Conservation (phyloP, 1,284 basidiomycete species). For the Cystobasidium pallidum region DNA sequence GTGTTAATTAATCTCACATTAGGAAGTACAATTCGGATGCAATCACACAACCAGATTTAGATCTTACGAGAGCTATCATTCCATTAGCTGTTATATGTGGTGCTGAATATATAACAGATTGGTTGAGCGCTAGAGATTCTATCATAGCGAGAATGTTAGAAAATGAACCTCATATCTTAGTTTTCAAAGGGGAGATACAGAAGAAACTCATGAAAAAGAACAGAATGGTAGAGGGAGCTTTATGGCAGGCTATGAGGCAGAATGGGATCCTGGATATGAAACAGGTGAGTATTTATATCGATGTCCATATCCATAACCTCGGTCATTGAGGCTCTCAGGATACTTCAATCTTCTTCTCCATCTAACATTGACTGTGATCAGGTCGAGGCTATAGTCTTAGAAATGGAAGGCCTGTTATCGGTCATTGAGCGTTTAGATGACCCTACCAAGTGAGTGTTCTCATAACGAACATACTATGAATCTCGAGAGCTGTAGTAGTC, state of each 20-base stretch:
- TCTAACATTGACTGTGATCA: too few species aligned
- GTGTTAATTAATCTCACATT: slow-evolving; percentile 40
- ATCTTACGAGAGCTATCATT: slow-evolving; percentile 40
- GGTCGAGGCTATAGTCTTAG: slow-evolving; percentile 38
- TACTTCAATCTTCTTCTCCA: too few species aligned
- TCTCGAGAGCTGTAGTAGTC: too few species aligned
- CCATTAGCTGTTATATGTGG: slow-evolving; percentile 40
- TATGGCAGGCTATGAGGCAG: slow-evolving; percentile 13
- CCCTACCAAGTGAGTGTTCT: background rate
- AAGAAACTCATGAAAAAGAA: slow-evolving; percentile 2
- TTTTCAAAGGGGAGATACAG: slow-evolving; percentile 35
- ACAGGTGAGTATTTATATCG: too few species aligned
- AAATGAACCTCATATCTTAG: slow-evolving; percentile 29
- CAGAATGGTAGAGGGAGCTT: slow-evolving; percentile 20
- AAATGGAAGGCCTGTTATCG: slow-evolving; percentile 29
- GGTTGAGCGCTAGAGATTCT: slow-evolving; percentile 24
- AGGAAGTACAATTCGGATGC: slow-evolving; percentile 44
- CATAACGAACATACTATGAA: too few species aligned
- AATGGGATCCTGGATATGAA: background rate
- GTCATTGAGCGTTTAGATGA: slow-evolving; percentile 10
- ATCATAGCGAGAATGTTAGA: slow-evolving; percentile 26
- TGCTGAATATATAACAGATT: slow-evolving; percentile 41
- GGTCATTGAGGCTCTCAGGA: too few species aligned
- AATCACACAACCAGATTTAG: slow-evolving; percentile 45
- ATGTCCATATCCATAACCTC: too few species aligned